Evolutionary conservation across 805 yeast species (phyloP).

Genomic region (Spathaspora girioi): DNA sequence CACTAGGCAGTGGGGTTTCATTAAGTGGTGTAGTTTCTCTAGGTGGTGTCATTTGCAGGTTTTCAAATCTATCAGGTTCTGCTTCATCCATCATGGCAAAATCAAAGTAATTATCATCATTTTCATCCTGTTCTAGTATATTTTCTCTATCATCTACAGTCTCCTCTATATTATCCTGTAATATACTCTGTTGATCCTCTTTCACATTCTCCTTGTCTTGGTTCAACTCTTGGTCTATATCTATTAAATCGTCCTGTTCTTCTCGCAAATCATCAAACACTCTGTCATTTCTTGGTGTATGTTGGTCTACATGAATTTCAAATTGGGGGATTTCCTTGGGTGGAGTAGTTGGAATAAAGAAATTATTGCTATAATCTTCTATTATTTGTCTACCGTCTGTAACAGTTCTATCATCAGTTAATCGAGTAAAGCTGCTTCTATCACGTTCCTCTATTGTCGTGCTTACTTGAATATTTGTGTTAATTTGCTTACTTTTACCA

Average conservation of each 20-base stretch:
- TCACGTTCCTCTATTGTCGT: background rate
- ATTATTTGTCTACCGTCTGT: too few relatives aligned
- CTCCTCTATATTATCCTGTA: too few relatives aligned
- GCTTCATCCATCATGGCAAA: background rate
- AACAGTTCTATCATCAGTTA: too few relatives aligned
- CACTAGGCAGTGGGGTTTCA: background rate
- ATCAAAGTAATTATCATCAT: background rate
- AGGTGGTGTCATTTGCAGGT: background rate
- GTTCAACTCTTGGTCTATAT: background rate
- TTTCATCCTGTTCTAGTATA: background rate
- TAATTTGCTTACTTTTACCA: constrained; percentile 3
- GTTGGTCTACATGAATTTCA: background rate
- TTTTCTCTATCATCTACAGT: too few relatives aligned
- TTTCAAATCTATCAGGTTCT: background rate
- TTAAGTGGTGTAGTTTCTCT: background rate
- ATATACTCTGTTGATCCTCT: too few relatives aligned
- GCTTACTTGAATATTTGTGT: too few relatives aligned
- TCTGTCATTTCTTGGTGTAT: background rate
- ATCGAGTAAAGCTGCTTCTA: background rate
- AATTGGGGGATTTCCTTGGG: background rate
- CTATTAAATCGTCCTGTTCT: too few relatives aligned
- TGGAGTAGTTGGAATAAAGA: background rate
- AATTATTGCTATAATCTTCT: too few relatives aligned
- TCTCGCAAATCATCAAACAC: background rate
- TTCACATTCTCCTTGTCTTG: background rate